A percentile compares a stretch with the other conserved stretches of the same genome.
Conservation (phyloP, 805 yeast genomes). For the Wickerhamia fluorescens region DNA sequence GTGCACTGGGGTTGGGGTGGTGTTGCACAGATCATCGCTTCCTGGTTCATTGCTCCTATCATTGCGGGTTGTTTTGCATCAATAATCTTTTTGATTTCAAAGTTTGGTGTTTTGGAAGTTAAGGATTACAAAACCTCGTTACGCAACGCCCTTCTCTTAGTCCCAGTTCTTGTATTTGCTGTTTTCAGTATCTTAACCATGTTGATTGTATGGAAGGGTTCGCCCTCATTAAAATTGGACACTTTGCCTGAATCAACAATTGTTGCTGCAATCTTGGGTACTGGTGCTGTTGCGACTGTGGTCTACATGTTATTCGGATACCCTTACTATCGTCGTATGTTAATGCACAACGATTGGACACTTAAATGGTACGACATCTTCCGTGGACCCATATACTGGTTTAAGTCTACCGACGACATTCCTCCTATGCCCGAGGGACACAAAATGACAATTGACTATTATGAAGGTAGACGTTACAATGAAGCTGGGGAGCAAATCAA, state of each 20-base stretch:
- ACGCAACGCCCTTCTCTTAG: conserved; percentile 48
- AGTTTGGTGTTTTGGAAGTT: conserved; percentile 55
- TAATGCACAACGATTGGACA: conserved; percentile 61
- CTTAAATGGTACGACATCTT: conserved; percentile 49
- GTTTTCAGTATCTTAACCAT: conserved; percentile 62
- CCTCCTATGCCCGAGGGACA: conserved; percentile 64
- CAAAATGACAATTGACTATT: conserved; percentile 53
- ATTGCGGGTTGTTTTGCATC: conserved; percentile 62
- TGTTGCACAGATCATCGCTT: conserved; percentile 64
- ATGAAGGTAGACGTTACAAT: conserved; percentile 48
- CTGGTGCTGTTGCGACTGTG: conserved; percentile 48
- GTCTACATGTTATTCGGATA: conserved; percentile 47
- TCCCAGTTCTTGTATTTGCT: conserved; percentile 54
- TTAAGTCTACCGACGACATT: conserved; percentile 48
- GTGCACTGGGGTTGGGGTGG: conserved; percentile 75
- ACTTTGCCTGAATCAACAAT: conserved; percentile 46
- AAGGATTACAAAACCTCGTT: conserved; percentile 36
- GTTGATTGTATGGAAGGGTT: conserved; percentile 77
- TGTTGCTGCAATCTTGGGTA: conserved; percentile 56
- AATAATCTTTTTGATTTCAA: conserved; percentile 50
- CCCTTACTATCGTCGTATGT: conserved; percentile 57
- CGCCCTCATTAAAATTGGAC: conserved; percentile 57
- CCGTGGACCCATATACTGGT: conserved; percentile 50
- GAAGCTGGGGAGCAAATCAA: conserved; percentile 8
- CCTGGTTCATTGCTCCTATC: conserved; percentile 75